These are phyloP conservation scores for Cutaneotrichosporon daszewskae DNA, from an alignment of 1,284 basidiomycete species.

Conservation along the genomic window DNA sequence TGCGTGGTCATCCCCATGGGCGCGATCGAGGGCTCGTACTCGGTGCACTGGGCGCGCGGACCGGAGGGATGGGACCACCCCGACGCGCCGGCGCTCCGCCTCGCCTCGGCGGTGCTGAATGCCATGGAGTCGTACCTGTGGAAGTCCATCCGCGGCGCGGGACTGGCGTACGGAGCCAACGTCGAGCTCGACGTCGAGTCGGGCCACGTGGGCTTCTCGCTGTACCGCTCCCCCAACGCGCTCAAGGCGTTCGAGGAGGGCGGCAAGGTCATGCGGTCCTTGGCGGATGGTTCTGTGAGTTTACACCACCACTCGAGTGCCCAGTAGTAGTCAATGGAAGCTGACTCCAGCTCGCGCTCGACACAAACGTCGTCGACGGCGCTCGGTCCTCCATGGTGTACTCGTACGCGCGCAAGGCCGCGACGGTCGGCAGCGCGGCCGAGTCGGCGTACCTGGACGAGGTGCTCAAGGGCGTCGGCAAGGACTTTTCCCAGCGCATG, in stretches of 20 bases:
- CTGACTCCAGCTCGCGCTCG: slow-evolving; percentile 64
- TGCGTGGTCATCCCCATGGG: slow-evolving; percentile 81
- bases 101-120: slow-evolving; percentile 84
- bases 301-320: background rate
- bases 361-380: slow-evolving; percentile 77
- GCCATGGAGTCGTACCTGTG: slow-evolving; percentile 93
- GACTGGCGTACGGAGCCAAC: slow-evolving; percentile 87
- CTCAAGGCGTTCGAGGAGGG: slow-evolving; percentile 79
- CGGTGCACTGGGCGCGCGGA: slow-evolving; percentile 71
- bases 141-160: slow-evolving; percentile 84
- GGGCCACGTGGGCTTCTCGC: slow-evolving; percentile 70
- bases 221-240: slow-evolving; percentile 84
- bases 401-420: slow-evolving; percentile 69
- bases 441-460: slow-evolving; percentile 77
- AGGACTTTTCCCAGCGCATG: slow-evolving; percentile 66
- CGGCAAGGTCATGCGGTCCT: slow-evolving; percentile 63
- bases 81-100: slow-evolving; percentile 74
- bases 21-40: slow-evolving; percentile 90
- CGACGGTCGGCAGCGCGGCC: slow-evolving; percentile 78
- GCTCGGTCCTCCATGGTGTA: slow-evolving; percentile 90
- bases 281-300: slow-evolving; percentile 73
- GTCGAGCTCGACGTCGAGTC: slow-evolving; percentile 73
- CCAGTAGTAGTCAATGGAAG: background rate
- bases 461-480: slow-evolving; percentile 70
- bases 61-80: slow-evolving; percentile 71